Evolutionary conservation across 169 alveolate genomes (phyloP), one percentile per base, ranked within the genome.

Genomic region (Eimeria maxima): DNA sequence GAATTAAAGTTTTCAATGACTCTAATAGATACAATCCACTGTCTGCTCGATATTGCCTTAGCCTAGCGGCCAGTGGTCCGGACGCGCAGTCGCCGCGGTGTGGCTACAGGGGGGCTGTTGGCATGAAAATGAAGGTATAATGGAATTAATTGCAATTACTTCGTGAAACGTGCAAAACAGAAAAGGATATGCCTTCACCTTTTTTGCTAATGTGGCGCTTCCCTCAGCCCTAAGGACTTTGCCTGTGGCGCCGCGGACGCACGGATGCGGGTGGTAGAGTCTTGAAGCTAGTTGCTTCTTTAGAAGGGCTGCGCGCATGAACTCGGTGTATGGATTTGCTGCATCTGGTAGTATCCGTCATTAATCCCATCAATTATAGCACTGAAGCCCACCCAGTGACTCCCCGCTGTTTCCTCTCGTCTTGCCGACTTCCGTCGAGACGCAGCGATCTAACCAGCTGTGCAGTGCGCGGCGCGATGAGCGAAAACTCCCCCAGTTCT

Each of bases 51-150:
- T 10, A 14, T 74, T 10, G 38, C 55, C 7, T 38, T 2, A 74
- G 55, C 44, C 60, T 44, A 33, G 84, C 55, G 84, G 47, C 84
- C 84, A 74, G 27, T 74, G 74, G 74, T 65, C 74, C 74, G 74
- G 74, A 20, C 74, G 74, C 74, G 33, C 29, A 74, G 47, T 38
- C 84, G 47, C 47, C 57, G 84, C 4, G 47, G 50, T 71, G 29
- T 5, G 84, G 42, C 6, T 38, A 18, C 29, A 74, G 47, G 55
- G 13, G 60, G 29, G 22, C 3, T 33, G n/a, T 74, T 6, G 38
- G 24, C 14, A 74, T 24, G 29, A 14, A 74, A 33, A 74, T 4
- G 7, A 74, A 7, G 10, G 38, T 18, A 24, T 20, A 14, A 20
- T 4, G 3, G 33, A 7, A 65, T 20, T 65, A 65, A 24, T 5